Percentiles rank a stretch among this genome's conserved stretches.
Conservation (phyloP, 2,329 filamentous ascomycete genomes). For the Blastomyces parvus region DNA sequence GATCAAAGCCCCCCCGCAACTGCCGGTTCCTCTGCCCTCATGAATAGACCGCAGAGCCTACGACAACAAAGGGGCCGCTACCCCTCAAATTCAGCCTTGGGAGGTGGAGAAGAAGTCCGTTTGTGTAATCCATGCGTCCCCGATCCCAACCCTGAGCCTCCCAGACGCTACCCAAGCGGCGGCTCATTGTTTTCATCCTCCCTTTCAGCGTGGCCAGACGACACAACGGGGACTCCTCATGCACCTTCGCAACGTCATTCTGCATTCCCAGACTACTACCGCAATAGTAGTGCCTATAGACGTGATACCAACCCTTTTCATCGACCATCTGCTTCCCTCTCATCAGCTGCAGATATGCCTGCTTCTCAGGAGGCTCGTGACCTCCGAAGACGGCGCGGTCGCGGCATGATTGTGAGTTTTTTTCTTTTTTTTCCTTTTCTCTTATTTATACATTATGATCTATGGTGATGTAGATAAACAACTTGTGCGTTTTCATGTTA, state of each 20-base stretch:
- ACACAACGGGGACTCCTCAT: neutral
- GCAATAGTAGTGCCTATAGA: neutral
- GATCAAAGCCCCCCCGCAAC: slow-evolving; percentile 14
- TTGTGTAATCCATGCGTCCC: slow-evolving; percentile 66
- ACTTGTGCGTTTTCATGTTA: neutral
- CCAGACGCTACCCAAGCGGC: slow-evolving; percentile 26
- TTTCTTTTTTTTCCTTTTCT: neutral
- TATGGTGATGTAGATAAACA: neutral
- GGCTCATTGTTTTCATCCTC: slow-evolving; percentile 4
- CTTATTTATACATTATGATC: neutral
- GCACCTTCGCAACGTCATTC: neutral
- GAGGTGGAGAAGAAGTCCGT: slow-evolving; percentile 58
- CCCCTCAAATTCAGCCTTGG: slow-evolving; percentile 42
- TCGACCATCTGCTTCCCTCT: slow-evolving; percentile 15
- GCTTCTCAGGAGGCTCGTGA: slow-evolving; percentile 13
- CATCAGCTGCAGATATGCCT: slow-evolving; percentile 6
- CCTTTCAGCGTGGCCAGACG: neutral
- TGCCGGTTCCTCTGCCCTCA: slow-evolving; percentile 7
- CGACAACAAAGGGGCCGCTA: slow-evolving; percentile 17
- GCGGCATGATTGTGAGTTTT: slow-evolving; percentile 16
- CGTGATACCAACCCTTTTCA: slow-evolving; percentile 13
- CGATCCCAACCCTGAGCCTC: slow-evolving; percentile 54
- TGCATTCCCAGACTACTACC: slow-evolving; percentile 3
- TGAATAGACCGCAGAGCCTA: slow-evolving; percentile 9
- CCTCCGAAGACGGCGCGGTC: slow-evolving; percentile 14